phyloP scores from a whole-genome alignment of 129 eudicot genomes.

The Ambrosia artemisiifolia region DNA sequence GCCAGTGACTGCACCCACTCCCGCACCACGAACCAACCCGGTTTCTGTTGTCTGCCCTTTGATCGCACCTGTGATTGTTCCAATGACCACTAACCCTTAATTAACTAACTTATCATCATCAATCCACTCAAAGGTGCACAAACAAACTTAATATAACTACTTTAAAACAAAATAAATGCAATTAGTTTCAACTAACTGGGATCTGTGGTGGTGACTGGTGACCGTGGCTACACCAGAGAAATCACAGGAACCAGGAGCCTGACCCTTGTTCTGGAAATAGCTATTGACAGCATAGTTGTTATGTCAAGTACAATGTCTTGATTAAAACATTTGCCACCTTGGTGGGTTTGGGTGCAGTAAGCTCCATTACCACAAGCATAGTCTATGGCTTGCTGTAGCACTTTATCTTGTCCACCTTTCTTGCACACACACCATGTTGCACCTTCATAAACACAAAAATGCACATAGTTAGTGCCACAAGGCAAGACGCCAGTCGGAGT shows the following conservation, averaged over 20 bases:
- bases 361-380: conserved; percentile 91
- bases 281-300: conserved; percentile 82
- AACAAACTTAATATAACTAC: not conserved
- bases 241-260: conserved; percentile 53
- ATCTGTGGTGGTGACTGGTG: conserved; percentile 40
- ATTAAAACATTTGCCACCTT: conserved; percentile 55
- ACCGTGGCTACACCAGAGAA: conserved; percentile 62
- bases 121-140: no score
- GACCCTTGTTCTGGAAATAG: conserved; percentile 66
- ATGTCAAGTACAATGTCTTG: conserved; percentile 66
- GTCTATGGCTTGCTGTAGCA: conserved; percentile 63
- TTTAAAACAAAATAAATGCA: not conserved
- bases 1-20: conserved; percentile 72
- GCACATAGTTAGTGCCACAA: not conserved
- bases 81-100: conserved; percentile 54
- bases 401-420: conserved; percentile 43
- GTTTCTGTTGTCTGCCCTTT: conserved; percentile 91
- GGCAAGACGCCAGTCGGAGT: no score
- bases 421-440: conserved; percentile 78
- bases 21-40: conserved; percentile 68
- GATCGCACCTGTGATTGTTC: conserved; percentile 64
- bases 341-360: conserved; percentile 68
- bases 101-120: no score
- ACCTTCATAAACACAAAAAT: conserved; percentile 18
- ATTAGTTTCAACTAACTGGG: no score